These are phyloP conservation scores for Psilocybe sp. DNA, from an alignment of 768 basidiomycete species.

Conservation along the genomic window DNA sequence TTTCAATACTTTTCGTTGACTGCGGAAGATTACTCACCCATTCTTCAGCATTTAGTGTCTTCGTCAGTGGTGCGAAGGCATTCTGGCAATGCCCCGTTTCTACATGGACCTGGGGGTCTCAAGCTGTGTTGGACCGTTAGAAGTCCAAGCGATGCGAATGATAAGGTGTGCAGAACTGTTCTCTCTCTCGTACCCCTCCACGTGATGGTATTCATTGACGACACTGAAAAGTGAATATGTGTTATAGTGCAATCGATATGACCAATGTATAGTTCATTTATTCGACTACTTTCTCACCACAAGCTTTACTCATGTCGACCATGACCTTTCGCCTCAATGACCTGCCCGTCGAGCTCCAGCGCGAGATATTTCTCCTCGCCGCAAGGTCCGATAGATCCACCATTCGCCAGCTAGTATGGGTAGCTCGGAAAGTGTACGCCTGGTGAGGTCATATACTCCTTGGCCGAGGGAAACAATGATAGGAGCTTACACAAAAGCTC, in stretches of 20 bases:
- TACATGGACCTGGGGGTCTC: too few species aligned
- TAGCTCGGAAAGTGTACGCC: conserved; percentile 29
- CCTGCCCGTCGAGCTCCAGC: conserved; percentile 39
- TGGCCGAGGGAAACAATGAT: conserved; percentile 2
- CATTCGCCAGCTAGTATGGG: conserved; percentile 29
- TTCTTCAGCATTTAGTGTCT: too few species aligned
- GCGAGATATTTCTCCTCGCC: conserved; percentile 33
- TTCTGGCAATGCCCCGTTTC: too few species aligned
- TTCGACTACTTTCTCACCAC: conserved; percentile 19
- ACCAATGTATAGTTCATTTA: conserved; percentile 19
- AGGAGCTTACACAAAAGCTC: background rate
- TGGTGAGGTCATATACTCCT: conserved; percentile 26
- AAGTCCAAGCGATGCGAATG: conserved; percentile 11
- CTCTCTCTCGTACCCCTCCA: conserved; percentile 18
- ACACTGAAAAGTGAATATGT: conserved; percentile 18
- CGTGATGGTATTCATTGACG: conserved; percentile 25
- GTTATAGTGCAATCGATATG: conserved; percentile 21
- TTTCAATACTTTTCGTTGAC: too few species aligned
- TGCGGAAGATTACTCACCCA: too few species aligned
- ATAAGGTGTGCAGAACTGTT: conserved; percentile 13
- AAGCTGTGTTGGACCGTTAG: background rate
- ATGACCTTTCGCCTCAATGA: conserved; percentile 24
- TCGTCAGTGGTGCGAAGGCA: too few species aligned
- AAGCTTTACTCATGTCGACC: conserved; percentile 13
- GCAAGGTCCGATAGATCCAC: conserved; percentile 23